Base-by-base conservation (phyloP, 352 stramenopile species). In the Pythium apleroticum region DNA sequence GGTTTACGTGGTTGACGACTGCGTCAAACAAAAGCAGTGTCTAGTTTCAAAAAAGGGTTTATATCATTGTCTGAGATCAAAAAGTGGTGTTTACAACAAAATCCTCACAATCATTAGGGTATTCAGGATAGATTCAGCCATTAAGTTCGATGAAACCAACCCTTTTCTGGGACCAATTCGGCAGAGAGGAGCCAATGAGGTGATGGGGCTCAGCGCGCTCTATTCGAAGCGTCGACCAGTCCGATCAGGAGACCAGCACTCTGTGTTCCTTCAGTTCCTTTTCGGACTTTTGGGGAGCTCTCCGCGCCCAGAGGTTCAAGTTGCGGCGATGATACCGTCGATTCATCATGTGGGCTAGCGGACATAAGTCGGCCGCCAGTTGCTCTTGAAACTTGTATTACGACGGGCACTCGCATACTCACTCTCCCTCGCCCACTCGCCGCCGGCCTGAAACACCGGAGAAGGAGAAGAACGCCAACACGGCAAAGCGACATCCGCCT, bases 261-360 rank as follows among this genome's bases (percentile, higher is more conserved):
- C 66, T 67, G 35, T 9, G 4, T 27, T 22, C 15, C 33, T 31
- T n/a, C 25, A 17, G 22, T 41, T 25, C 24, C 17, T 49, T 39
- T 39, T 39, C 33, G 33, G 3, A 39, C 33, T 39, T 49, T 49
- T 27, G n/a, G 17, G 41, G 41, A 49, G 41, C 41, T 49, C n/a
- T 22, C 20, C 39, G 39, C 39, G 15, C n/a, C n/a, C 60, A 25
- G 41, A 48, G 50, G 52, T 74, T 74, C 67, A 69, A 74, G 61
- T 74, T 69, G 61, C 25, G 45, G 12, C 31, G 67, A 59, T 74
- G 67, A 74, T 66, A 64, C 50, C 54, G 67, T 28, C 67, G 67
- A 66, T 69, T 74, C 67, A 74, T 69, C 61, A 69, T 46, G 28
- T 41, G 28, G 57, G 48, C 52, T 66, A 58, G 61, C 46, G 66